Conservation (phyloP, 176 grass and related monocot genomes). For the Paspalum notatum region DNA sequence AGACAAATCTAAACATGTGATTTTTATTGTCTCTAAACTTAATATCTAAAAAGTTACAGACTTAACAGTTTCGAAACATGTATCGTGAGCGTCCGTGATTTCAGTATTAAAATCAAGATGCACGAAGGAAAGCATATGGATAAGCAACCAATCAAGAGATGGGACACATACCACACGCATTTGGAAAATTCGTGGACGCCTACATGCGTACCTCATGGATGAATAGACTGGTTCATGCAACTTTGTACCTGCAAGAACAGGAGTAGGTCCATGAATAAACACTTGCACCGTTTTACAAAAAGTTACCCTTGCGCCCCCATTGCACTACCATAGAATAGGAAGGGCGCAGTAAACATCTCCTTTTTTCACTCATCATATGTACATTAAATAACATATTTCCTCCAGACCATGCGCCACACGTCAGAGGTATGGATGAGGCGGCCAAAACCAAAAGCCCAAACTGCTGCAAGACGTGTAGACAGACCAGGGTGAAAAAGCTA, state of each 20-base stretch:
- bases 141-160: conserved; percentile 33
- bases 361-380: background rate
- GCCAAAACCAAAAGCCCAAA: conserved; percentile 20
- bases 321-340: background rate
- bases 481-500: conserved; percentile 3
- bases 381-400: background rate
- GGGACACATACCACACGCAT: conserved; percentile 59
- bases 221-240: conserved; percentile 1
- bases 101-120: background rate
- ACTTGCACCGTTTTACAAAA: background rate
- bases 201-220: conserved; percentile 27
- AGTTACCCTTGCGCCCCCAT: background rate
- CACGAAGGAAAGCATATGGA: conserved; percentile 19
- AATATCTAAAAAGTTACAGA: too few relatives aligned
- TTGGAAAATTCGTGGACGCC: conserved; percentile 13
- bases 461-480: conserved; percentile 19
- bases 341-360: background rate
- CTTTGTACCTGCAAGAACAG: conserved; percentile 53
- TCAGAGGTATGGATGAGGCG: background rate
- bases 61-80: too few relatives aligned
- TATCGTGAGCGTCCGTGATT: too few relatives aligned
- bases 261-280: conserved; percentile 61
- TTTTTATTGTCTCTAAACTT: background rate
- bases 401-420: background rate
- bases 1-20: background rate